Evolutionary conservation across 148 eudicot species (phyloP), one percentile per base, ranked within the genome.

Genomic region (Talinum fruticosum): DNA sequence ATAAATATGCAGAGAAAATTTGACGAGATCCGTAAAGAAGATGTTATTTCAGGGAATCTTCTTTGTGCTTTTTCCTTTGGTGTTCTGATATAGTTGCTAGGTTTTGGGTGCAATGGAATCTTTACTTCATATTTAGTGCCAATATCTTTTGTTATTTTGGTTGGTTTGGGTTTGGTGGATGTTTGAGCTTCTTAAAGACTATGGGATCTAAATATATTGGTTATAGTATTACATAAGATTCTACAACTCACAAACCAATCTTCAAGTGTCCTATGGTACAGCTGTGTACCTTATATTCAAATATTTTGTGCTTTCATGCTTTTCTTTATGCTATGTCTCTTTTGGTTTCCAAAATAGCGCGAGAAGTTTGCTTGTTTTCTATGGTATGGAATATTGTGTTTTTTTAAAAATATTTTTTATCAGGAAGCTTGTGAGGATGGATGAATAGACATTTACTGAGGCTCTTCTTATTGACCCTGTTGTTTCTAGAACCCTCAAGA

Each of bases 341-440:
- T 8, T 32, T 62, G 44, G 33, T 35, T 35, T 30, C 59, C 65
- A 28, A 5, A 74, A 77, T 59, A 73, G 73, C 49, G 59, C 13
- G 71, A 66, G 35, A 61, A 49, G 76, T 76, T 89, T 77, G 80
- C 86, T 78, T 79, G 75, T 41, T 5, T 41, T 5, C 68, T 81
- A 71, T 81, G 83, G 85, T 70, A 83, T 83, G 83, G 92, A 88
- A 92, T 86, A 86, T 92, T 79, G 69, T 69, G 81, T 80, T 85
- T 84, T 92, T 88, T 90, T n/a, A n/a, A n/a, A n/a, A n/a, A n/a
- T n/a, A n/a, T n/a, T 76, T 83, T 65, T 83, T 76, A 57, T 81
- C 83, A 86, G 91, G 79, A 80, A 88, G 83, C 80, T 75, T 65
- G 79, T 73, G 75, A 80, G 71, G 75, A 67, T 41, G 10, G 12